These are phyloP conservation scores for Aspergillus conjunctus DNA, from an alignment of 495 filamentous ascomycete genomes.

Conservation along the genomic window DNA sequence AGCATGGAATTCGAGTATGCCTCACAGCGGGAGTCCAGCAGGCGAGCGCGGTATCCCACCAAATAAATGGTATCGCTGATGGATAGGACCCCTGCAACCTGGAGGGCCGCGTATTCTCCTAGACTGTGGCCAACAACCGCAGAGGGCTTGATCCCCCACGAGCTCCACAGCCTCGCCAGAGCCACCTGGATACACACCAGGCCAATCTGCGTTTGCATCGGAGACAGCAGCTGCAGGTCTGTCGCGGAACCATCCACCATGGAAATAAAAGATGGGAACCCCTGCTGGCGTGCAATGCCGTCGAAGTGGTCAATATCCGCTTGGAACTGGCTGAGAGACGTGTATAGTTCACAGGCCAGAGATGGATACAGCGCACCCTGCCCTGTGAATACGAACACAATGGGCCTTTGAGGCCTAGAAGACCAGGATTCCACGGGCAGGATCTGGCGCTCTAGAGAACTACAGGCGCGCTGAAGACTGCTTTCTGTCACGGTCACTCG, in stretches of 20 bases:
- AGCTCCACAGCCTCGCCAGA: constrained; percentile 61
- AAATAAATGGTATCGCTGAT: constrained; percentile 71
- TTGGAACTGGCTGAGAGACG: neutral
- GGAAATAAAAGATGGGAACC: constrained; percentile 9
- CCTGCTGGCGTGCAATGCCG: constrained; percentile 5
- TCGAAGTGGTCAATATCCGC: constrained; percentile 8
- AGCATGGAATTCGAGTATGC: constrained; percentile 50
- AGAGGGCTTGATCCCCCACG: neutral
- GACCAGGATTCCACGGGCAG: neutral
- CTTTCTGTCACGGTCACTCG: neutral
- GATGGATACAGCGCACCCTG: constrained; percentile 4
- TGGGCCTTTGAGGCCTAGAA: neutral
- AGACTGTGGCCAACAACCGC: constrained; percentile 57
- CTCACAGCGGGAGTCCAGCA: constrained; percentile 24
- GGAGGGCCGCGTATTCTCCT: constrained; percentile 82
- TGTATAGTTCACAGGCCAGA: constrained; percentile 1
- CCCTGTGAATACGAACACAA: neutral
- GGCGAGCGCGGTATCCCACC: constrained; percentile 29
- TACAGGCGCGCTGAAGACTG: neutral
- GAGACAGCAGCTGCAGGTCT: neutral
- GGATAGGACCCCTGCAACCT: constrained; percentile 74
- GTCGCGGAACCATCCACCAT: neutral
- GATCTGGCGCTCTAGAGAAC: neutral
- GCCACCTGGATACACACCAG: constrained; percentile 75
- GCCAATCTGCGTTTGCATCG: constrained; percentile 21